Conservation (phyloP, 192 early-diverging fungal species). For the Phycomyces blakesleeanus region DNA sequence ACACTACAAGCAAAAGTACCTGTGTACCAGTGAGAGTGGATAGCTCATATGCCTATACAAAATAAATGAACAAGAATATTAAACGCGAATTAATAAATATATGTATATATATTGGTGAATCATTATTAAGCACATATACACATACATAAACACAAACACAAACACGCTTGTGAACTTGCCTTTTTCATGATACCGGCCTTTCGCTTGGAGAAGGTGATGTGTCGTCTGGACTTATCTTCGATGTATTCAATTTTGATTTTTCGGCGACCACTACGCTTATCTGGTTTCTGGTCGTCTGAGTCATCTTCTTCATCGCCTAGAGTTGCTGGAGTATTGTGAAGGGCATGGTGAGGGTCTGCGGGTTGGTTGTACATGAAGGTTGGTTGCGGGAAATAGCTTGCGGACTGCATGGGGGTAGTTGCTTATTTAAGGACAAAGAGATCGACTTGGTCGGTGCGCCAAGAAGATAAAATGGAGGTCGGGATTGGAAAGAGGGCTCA, state of each 20-base stretch:
- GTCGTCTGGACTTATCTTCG: slow-evolving; percentile 83
- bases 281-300: slow-evolving; percentile 49
- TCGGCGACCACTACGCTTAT: slow-evolving; percentile 64
- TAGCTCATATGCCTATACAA: slow-evolving; percentile 75
- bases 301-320: slow-evolving; percentile 52
- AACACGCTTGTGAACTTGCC: slow-evolving; percentile 45
- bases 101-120: no score
- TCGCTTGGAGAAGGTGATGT: slow-evolving; percentile 90
- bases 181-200: slow-evolving; percentile 97
- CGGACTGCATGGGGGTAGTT: neutral
- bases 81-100: no score
- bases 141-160: no score
- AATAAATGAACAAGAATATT: no score
- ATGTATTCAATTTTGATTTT: slow-evolving; percentile 96
- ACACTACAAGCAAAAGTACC: slow-evolving; percentile 85
- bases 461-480: no score
- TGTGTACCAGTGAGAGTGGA: slow-evolving; percentile 90
- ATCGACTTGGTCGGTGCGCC: no score
- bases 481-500: no score
- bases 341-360: neutral
- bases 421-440: no score
- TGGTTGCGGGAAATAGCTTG: neutral
- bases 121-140: no score
- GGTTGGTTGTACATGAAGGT: slow-evolving; percentile 3
- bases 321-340: neutral